These are phyloP conservation scores for Sugiyamaella lignohabitans DNA, from an alignment of 805 yeast genomes.

Conservation along the genomic window DNA sequence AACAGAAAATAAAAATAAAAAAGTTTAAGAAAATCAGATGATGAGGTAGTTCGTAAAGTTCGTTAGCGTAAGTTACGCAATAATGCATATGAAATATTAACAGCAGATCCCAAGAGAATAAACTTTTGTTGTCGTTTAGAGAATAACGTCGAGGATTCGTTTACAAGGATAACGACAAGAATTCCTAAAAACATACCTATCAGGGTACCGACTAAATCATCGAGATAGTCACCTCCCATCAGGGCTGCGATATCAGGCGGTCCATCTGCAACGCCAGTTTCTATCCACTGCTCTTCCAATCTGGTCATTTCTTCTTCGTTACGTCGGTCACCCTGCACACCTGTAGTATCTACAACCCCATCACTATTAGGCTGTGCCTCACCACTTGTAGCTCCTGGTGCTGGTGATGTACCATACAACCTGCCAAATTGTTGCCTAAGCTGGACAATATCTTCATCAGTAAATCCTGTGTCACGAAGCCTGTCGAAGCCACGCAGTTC, in stretches of 20 bases:
- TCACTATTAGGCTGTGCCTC: neutral
- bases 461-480: conserved; percentile 73
- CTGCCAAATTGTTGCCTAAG: conserved; percentile 68
- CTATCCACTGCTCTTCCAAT: conserved; percentile 85
- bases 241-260: conserved; percentile 42
- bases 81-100: conserved; percentile 60
- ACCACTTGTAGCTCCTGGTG: conserved; percentile 3
- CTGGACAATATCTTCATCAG: conserved; percentile 66
- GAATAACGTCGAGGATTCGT: conserved; percentile 49
- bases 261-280: conserved; percentile 55
- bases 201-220: conserved; percentile 60
- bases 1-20: too few species aligned
- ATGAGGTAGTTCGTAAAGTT: too few species aligned
- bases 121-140: conserved; percentile 60
- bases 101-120: conserved; percentile 59
- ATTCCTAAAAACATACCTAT: conserved; percentile 76
- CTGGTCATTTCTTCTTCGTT: conserved; percentile 37
- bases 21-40: too few species aligned
- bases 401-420: conserved; percentile 46
- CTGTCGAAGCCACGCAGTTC: conserved; percentile 84
- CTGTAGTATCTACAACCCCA: conserved; percentile 1
- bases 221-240: conserved; percentile 49
- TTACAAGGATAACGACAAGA: conserved; percentile 52
- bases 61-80: conserved; percentile 8
- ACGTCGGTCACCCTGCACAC: conserved; percentile 13